phyloP scores from a whole-genome alignment of 768 basidiomycete genomes.

The Plicaturopsis crispa region DNA sequence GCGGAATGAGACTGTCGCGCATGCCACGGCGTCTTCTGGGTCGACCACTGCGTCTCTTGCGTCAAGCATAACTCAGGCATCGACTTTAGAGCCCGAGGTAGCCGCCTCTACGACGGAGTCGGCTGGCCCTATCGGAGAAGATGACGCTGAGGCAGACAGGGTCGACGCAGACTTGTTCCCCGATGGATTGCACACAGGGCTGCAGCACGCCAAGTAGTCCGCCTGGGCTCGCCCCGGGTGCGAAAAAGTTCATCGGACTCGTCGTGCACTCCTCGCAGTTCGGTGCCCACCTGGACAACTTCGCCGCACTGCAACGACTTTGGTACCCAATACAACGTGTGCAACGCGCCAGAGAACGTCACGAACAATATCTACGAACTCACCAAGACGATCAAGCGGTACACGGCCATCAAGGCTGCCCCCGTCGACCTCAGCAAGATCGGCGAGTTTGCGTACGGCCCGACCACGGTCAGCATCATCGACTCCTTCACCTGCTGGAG shows the following conservation, averaged over 20 bases:
- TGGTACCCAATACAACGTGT: conserved; percentile 98
- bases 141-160: conserved; percentile 42
- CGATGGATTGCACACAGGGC: conserved; percentile 31
- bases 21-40: too few relatives aligned
- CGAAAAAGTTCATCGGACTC: conserved; percentile 37
- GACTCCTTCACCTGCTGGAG: conserved; percentile 84
- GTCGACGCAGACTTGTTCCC: conserved; percentile 50
- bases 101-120: too few relatives aligned
- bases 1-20: too few relatives aligned
- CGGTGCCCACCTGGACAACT: conserved; percentile 29
- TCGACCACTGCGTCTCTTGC: too few relatives aligned
- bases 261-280: conserved; percentile 50
- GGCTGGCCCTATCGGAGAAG: conserved; percentile 40
- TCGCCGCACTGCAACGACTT: conserved; percentile 74
- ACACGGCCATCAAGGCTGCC: conserved; percentile 76
- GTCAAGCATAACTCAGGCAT: too few relatives aligned
- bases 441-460: conserved; percentile 74
- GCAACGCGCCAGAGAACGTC: conserved; percentile 92
- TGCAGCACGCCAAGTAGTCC: conserved; percentile 46
- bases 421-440: conserved; percentile 84
- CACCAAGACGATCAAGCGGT: conserved; percentile 79
- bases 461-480: conserved; percentile 81
- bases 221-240: conserved; percentile 21
- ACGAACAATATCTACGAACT: conserved; percentile 94
- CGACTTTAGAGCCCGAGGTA: too few relatives aligned